Base-by-base conservation (phyloP, 495 filamentous ascomycete genomes). In the Penicillium maclennaniae region DNA sequence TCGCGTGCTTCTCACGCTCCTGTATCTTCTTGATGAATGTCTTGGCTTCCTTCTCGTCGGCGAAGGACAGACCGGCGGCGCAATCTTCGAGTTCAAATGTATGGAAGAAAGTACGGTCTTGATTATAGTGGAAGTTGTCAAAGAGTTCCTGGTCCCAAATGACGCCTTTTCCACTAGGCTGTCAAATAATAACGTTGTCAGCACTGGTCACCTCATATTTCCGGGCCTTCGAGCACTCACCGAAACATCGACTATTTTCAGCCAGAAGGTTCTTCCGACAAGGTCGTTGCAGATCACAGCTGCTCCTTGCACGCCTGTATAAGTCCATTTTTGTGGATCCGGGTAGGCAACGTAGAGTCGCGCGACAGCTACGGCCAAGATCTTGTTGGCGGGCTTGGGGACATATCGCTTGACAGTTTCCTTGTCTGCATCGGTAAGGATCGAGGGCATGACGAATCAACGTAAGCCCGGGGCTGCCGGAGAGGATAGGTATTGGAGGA, bases 121-220 rank as follows among this genome's bases (percentile, higher is more conserved):
- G 90, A 66, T 96, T 93, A 72, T 97, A 98, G 36, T 79, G 79
- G 75, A 96, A 97, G 42, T 83, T 86, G 47, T 98, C 91, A 68
- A 92, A 97, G 59, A 97, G 87, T 69, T 98, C 93, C 72, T 97
- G 91, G 65, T 98, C 93, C 93, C 93, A 98, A 59, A 98, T 86
- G 23, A 98, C 95, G 44, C 95, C 93, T 60, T 86, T 83, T 68
- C 83, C 84, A 42, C 87, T 76, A 31, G 87, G 80, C 90, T 95
- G 46, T 43, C 51, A 19, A 12, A 12, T 28, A 50, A 53, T 42
- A 37, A 23, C 31, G 36, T 47, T 27, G 55, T 67, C 52, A 71
- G 60, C 49, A 51, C 47, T 19, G 45, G 27, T 41, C 26, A 5
- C 25, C 16, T 45, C 39, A 47, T 28, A 44, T 49, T 10, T 45